Base-by-base conservation (phyloP, 768 basidiomycete genomes). In the Tricholoma terreum region DNA sequence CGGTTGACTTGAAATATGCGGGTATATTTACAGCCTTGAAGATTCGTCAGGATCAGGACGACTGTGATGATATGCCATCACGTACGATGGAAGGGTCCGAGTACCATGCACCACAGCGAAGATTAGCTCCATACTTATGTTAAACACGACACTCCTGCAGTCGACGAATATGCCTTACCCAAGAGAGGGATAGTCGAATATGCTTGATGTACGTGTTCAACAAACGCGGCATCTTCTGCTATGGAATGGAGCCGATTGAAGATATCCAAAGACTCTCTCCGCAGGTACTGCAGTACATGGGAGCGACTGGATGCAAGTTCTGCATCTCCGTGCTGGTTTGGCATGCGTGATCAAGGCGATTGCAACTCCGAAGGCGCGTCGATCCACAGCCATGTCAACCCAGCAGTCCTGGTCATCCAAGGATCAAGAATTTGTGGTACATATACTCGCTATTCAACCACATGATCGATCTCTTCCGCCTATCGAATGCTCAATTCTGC, bases 71-170 rank as follows among this genome's bases (percentile, higher is more conserved):
- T 4, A 36, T 49, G 30, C 14, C 1, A n/a, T n/a, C 46, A 49
- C 79, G 65, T 66, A 85, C 86, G 55, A 86, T 80, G 6, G 63
- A 57, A 17, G 93, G 90, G 63, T 93, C 80, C 6, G 87, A 84
- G 69, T 97, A 98, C 95, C 95, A 98, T 6, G 88, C 88, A 3
- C 96, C 96, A 65, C 94, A 97, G 21, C 96, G 84, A 65, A 94
- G 80, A 69, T 98, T 98, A 3, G 96, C 93, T 90, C 66, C 34
- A 4, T 9, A 53, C 15, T 3, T 57, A 27, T 17, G 46, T 43
- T 57, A 31, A 43, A 48, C 22, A 43, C 48, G 31, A 36, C 12
- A 43, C 15, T n/a, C n/a, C 7, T 38, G 56, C 30, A 31, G 10
- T 50, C 50, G 14, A 22, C 33, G 19, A 11, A 40, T 40, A 31